Evolutionary conservation across 805 yeast species (phyloP).

Genomic region (Metschnikowia santaceciliae): DNA sequence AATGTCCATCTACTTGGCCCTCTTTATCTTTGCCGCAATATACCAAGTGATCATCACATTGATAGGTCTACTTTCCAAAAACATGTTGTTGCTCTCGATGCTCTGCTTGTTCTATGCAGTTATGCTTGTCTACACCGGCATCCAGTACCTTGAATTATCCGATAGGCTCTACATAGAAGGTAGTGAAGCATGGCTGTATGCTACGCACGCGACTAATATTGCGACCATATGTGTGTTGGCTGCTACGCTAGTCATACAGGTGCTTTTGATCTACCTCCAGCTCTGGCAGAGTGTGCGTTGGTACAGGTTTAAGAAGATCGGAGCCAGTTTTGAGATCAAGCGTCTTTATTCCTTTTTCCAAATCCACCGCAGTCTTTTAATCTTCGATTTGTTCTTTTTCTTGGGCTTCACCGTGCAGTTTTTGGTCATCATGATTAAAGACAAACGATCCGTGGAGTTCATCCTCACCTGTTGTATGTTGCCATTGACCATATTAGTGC

Average conservation of each 20-base stretch:
- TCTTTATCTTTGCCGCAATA: conserved; percentile 45
- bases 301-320: conserved; percentile 46
- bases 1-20: conserved; percentile 40
- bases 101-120: conserved; percentile 39
- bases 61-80: conserved; percentile 37
- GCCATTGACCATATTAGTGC: conserved; percentile 39
- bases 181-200: conserved; percentile 24
- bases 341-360: conserved; percentile 36
- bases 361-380: conserved; percentile 35
- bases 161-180: conserved; percentile 19
- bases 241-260: conserved; percentile 29
- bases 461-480: conserved; percentile 43
- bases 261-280: conserved; percentile 24
- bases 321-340: conserved; percentile 42
- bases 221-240: conserved; percentile 42
- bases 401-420: conserved; percentile 49
- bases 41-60: conserved; percentile 38
- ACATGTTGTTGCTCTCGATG: conserved; percentile 37
- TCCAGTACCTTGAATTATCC: conserved; percentile 41
- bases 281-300: conserved; percentile 42
- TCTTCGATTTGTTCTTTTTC: conserved; percentile 46
- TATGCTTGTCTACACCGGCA: conserved; percentile 44
- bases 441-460: conserved; percentile 38
- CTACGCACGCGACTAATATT: conserved; percentile 37
- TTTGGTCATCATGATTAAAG: conserved; percentile 40